phyloP scores from a whole-genome alignment of 2,329 filamentous ascomycete species.

The Lasiodiplodia theobromae region DNA sequence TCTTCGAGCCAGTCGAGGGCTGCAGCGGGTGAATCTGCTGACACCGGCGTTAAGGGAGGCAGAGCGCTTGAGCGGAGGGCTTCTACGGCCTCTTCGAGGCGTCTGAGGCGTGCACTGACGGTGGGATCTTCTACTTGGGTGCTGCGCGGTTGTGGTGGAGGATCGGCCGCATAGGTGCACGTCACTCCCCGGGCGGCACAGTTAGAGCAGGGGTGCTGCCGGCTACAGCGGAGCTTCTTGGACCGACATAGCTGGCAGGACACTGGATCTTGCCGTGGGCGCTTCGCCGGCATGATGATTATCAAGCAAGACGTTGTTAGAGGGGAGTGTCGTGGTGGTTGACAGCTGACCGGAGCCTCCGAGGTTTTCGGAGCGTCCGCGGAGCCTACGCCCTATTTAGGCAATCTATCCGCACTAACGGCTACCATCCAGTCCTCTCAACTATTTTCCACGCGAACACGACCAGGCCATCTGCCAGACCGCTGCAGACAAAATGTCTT shows the following conservation, averaged over 20 bases:
- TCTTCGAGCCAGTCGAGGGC: neutral
- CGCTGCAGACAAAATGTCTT: neutral
- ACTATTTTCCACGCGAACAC: neutral
- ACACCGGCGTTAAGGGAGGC: neutral
- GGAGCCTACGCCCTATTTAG: conserved; percentile 1
- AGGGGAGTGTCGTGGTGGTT: neutral
- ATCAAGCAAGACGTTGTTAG: neutral
- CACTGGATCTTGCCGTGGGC: conserved; percentile 18
- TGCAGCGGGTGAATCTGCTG: neutral
- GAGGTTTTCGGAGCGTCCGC: neutral
- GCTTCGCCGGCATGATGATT: neutral
- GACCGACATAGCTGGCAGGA: conserved; percentile 24
- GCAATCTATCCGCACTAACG: neutral
- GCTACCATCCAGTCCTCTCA: neutral
- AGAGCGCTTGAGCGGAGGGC: neutral
- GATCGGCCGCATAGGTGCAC: neutral
- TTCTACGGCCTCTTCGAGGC: conserved; percentile 3
- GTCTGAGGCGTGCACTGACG: neutral
- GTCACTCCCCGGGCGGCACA: neutral
- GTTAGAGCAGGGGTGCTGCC: conserved; percentile 20
- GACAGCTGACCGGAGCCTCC: neutral
- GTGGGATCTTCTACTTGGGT: neutral
- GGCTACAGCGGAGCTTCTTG: conserved; percentile 25
- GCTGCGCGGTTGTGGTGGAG: neutral
- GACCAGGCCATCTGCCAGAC: neutral